A percentile compares a stretch with the other conserved stretches of the same genome.
Conservation (phyloP, 768 basidiomycete species). For the Suillus occidentalis region DNA sequence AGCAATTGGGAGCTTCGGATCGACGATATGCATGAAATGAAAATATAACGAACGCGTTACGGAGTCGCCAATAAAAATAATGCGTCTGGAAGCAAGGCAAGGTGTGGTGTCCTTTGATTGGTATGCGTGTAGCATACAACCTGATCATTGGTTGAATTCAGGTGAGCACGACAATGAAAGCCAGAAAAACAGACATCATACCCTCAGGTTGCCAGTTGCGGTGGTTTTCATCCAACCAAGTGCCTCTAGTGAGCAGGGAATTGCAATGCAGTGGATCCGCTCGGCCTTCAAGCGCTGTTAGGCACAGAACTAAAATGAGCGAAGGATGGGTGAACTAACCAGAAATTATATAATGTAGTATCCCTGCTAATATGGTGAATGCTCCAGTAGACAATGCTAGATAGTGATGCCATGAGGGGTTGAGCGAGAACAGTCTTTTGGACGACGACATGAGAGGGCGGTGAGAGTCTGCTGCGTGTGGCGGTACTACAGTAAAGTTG, state of each 20-base stretch:
- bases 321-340: slow-evolving; percentile 36
- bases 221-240: slow-evolving; percentile 70
- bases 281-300: slow-evolving; percentile 50
- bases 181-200: slow-evolving; percentile 23
- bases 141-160: slow-evolving; percentile 37
- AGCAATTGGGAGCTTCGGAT: slow-evolving; percentile 51
- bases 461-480: slow-evolving; percentile 6
- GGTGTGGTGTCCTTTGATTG: slow-evolving; percentile 47
- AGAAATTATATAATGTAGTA: slow-evolving; percentile 41
- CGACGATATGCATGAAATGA: slow-evolving; percentile 62
- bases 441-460: slow-evolving; percentile 21
- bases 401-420: slow-evolving; percentile 54
- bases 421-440: slow-evolving; percentile 35
- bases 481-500: not conserved
- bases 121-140: slow-evolving; percentile 79
- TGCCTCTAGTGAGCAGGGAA: slow-evolving; percentile 67
- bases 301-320: not conserved
- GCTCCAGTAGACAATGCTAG: slow-evolving; percentile 38
- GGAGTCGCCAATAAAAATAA: slow-evolving; percentile 86
- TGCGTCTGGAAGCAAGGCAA: slow-evolving; percentile 58
- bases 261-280: slow-evolving; percentile 73
- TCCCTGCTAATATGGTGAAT: slow-evolving; percentile 44
- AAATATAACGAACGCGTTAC: slow-evolving; percentile 80
- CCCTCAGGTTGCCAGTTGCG: slow-evolving; percentile 90
- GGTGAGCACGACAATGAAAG: slow-evolving; percentile 11